These are phyloP conservation scores for Thalassia testudinum DNA, from an alignment of 116 monocot genomes.

Conservation along the genomic window DNA sequence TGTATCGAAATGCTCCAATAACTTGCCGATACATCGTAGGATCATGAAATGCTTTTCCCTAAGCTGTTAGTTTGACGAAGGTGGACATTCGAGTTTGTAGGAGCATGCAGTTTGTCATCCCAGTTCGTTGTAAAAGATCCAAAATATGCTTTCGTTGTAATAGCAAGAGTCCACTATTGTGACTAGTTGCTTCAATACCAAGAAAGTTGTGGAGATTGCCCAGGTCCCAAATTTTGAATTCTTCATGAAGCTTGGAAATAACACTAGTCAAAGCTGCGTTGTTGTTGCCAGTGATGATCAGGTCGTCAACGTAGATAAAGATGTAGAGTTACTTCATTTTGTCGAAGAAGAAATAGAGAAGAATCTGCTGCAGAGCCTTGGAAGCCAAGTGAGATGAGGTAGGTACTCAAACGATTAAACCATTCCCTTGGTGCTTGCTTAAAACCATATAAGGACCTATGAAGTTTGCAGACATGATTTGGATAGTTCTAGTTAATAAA, in stretches of 20 bases:
- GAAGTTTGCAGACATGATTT: not conserved
- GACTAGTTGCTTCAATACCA: not conserved
- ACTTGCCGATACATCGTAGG: too few species aligned
- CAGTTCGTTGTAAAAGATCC: not conserved
- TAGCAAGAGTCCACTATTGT: not conserved
- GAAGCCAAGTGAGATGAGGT: not conserved
- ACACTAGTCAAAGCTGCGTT: not conserved
- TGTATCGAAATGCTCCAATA: too few species aligned
- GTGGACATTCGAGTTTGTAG: not conserved
- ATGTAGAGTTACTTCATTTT: not conserved
- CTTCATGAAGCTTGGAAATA: not conserved
- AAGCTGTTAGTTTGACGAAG: too few species aligned
- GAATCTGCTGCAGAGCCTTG: not conserved
- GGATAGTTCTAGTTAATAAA: not conserved
- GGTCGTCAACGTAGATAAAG: not conserved
- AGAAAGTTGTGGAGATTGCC: not conserved
- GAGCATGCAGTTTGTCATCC: not conserved
- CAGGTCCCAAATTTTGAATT: not conserved
- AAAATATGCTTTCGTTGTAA: not conserved
- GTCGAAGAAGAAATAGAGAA: not conserved
- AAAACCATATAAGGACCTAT: not conserved
- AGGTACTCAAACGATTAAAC: not conserved
- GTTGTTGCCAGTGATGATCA: not conserved
- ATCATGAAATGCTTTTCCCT: too few species aligned
- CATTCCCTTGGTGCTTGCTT: not conserved